A percentile compares a stretch with the other conserved stretches of the same genome.
Conservation (phyloP, 2,329 filamentous ascomycete species). For the Pyricularia grisea region DNA sequence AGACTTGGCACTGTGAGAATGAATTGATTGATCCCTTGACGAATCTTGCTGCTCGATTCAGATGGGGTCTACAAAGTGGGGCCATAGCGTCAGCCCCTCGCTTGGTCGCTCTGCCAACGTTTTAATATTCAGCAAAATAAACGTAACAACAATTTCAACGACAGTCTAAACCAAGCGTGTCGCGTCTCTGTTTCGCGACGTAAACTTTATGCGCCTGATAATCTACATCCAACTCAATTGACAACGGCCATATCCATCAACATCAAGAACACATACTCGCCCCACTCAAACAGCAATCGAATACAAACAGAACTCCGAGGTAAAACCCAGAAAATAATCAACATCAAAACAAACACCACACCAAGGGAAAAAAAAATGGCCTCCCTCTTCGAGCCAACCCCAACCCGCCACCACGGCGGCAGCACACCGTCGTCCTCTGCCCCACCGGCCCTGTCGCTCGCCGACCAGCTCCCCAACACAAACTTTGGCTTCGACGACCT, state of each 20-base stretch:
- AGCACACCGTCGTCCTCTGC: constrained; percentile 48
- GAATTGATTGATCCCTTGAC: not conserved
- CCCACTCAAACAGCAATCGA: too few species aligned
- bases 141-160: not conserved
- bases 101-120: not conserved
- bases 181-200: not conserved
- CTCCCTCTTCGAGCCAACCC: constrained; percentile 58
- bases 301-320: not conserved
- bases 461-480: constrained; percentile 71
- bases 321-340: not conserved
- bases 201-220: not conserved
- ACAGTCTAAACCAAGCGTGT: not conserved
- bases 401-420: constrained; percentile 45
- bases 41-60: not conserved
- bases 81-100: not conserved
- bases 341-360: not conserved
- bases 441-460: constrained; percentile 57
- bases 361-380: constrained; percentile 38
- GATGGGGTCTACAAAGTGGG: not conserved
- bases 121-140: not conserved
- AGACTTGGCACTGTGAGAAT: not conserved
- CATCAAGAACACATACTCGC: not conserved
- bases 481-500: constrained; percentile 96
- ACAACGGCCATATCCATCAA: not conserved
- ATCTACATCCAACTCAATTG: not conserved